phyloP scores from a whole-genome alignment of 495 filamentous ascomycete genomes.

The Cercophora samala region DNA sequence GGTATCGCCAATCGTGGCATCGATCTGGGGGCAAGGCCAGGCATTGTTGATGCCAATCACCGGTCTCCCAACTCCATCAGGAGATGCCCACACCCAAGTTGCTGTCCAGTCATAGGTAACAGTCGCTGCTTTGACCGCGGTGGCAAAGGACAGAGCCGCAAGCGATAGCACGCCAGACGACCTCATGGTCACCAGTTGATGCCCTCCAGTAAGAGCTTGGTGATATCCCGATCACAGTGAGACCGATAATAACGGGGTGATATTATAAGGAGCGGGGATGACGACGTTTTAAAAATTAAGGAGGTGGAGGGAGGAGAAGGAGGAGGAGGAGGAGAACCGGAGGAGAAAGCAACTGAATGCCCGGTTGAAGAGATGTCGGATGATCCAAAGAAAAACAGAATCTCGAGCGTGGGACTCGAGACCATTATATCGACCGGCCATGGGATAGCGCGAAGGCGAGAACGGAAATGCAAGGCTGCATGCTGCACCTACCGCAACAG shows the following conservation, averaged over 20 bases:
- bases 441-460: conserved; percentile 3
- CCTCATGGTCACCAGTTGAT: conserved; percentile 17
- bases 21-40: conserved; percentile 69
- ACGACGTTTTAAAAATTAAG: neutral
- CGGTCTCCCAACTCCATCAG: conserved; percentile 64
- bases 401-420: conserved; percentile 2
- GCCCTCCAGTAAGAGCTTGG: neutral
- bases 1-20: conserved; percentile 67
- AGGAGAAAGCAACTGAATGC: neutral
- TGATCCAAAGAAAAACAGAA: neutral
- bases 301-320: neutral
- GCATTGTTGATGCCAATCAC: conserved; percentile 74
- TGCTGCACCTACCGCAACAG: conserved; percentile 11
- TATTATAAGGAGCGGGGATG: neutral
- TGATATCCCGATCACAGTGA: neutral
- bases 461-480: conserved; percentile 16
- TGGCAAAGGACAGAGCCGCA: conserved; percentile 24
- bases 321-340: neutral
- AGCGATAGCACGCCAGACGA: conserved; percentile 19
- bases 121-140: conserved; percentile 29
- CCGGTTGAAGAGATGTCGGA: conserved; percentile 1
- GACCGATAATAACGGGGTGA: neutral
- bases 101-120: conserved; percentile 58
- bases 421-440: conserved; percentile 4
- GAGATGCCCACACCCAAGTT: conserved; percentile 66